A percentile compares a stretch with the other conserved stretches of the same genome.
Evolutionary conservation across 129 eudicot genomes (phyloP).

Genomic region (Centrapalus pauciflorus): DNA sequence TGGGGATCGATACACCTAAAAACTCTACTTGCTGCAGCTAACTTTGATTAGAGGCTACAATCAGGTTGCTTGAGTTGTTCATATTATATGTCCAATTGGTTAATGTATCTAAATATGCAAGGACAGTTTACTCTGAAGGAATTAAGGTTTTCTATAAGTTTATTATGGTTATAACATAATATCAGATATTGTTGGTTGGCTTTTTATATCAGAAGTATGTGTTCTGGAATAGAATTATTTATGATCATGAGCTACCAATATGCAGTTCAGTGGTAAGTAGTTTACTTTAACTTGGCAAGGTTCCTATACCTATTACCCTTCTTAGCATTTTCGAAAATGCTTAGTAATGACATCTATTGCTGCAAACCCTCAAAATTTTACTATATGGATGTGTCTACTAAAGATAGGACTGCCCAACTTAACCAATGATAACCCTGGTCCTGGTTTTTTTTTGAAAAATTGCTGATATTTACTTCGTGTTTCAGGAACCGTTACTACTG

Average conservation of each 20-base stretch:
- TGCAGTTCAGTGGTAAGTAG: not conserved
- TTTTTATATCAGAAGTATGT: not conserved
- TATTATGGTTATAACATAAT: not conserved
- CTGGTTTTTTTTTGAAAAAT: not conserved
- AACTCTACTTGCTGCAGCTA: not conserved
- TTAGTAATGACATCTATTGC: not conserved
- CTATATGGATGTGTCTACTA: not conserved
- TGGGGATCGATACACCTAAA: not conserved
- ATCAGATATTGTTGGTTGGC: not conserved
- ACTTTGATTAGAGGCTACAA: not conserved
- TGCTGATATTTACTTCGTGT: not conserved
- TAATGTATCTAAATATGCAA: not conserved
- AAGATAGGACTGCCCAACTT: not conserved
- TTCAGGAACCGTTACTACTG: slow-evolving; percentile 12
- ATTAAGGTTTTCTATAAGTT: not conserved
- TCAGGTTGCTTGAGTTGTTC: not conserved
- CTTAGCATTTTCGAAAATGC: not conserved
- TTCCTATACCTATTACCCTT: too few relatives aligned
- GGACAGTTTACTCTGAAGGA: not conserved
- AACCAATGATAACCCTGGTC: not conserved
- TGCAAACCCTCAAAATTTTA: not conserved
- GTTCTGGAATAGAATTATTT: too few relatives aligned
- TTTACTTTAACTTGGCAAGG: not conserved
- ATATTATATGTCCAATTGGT: not conserved
- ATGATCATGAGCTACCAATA: too few relatives aligned